These are phyloP conservation scores for Clavispora phyllophila DNA, from an alignment of 805 yeast genomes.

Conservation along the genomic window DNA sequence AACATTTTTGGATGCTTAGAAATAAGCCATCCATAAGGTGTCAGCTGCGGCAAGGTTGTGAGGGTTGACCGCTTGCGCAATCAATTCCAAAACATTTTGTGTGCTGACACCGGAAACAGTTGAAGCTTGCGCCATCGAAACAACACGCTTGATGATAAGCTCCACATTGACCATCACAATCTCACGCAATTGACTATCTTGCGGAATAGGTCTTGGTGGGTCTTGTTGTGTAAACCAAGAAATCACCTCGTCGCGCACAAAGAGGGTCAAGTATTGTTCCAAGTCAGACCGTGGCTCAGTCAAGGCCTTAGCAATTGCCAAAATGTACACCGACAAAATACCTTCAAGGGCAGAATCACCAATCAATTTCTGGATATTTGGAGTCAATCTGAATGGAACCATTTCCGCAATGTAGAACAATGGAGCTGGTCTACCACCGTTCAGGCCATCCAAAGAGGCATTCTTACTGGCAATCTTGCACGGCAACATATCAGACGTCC, in stretches of 20 bases:
- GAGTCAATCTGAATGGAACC: conserved; percentile 95
- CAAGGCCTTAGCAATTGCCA: conserved; percentile 81
- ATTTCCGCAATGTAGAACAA: conserved; percentile 86
- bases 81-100: conserved; percentile 83
- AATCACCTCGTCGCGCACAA: conserved; percentile 91
- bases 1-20: conserved; percentile 31
- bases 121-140: conserved; percentile 57
- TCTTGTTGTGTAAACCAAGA: conserved; percentile 92
- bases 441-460: conserved; percentile 44
- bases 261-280: conserved; percentile 86
- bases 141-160: conserved; percentile 69
- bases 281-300: conserved; percentile 89
- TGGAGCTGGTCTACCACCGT: conserved; percentile 61
- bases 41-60: conserved; percentile 89
- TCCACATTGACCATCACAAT: conserved; percentile 88
- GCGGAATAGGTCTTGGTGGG: conserved; percentile 63
- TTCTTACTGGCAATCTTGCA: conserved; percentile 62
- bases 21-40: conserved; percentile 92
- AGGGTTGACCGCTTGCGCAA: conserved; percentile 93
- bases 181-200: conserved; percentile 78
- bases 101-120: conserved; percentile 75
- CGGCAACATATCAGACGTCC: conserved; percentile 95
- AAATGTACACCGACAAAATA: conserved; percentile 74
- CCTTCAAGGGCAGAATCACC: conserved; percentile 96
- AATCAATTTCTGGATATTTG: conserved; percentile 87